These are phyloP conservation scores for Fraxinus americana DNA, from an alignment of 257 asterid genomes.

Conservation along the genomic window DNA sequence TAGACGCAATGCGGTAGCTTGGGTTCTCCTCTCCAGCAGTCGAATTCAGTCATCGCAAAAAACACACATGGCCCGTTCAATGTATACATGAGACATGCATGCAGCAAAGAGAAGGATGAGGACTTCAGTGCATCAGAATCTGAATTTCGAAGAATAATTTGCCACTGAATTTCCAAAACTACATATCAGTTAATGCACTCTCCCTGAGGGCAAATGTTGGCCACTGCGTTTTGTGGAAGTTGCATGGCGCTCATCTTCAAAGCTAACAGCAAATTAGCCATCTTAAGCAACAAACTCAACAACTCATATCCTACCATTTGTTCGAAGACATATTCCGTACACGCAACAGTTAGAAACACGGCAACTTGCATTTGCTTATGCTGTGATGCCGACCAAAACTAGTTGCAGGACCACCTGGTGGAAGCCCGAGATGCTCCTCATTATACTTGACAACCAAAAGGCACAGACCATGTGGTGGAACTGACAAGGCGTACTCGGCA, in stretches of 20 bases:
- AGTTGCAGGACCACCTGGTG: conserved; percentile 51
- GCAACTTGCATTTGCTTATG: conserved; percentile 66
- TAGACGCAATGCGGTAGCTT: too few species aligned
- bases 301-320: background rate
- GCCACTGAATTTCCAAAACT: too few species aligned
- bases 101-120: too few species aligned
- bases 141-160: too few species aligned
- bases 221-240: too few species aligned
- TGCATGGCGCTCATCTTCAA: background rate
- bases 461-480: conserved; percentile 83
- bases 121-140: too few species aligned
- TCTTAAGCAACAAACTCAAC: background rate
- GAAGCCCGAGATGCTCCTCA: conserved; percentile 67
- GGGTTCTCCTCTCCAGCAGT: too few species aligned
- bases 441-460: conserved; percentile 56
- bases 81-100: too few species aligned
- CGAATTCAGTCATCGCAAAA: too few species aligned
- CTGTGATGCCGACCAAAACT: conserved; percentile 68
- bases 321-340: background rate
- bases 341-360: conserved; percentile 17
- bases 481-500: conserved; percentile 64
- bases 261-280: background rate
- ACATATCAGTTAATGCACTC: too few species aligned
- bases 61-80: too few species aligned
- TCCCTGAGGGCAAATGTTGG: too few species aligned